phyloP scores from a whole-genome alignment of 2,329 filamentous ascomycete species.

The Colletotrichum tofieldiae region DNA sequence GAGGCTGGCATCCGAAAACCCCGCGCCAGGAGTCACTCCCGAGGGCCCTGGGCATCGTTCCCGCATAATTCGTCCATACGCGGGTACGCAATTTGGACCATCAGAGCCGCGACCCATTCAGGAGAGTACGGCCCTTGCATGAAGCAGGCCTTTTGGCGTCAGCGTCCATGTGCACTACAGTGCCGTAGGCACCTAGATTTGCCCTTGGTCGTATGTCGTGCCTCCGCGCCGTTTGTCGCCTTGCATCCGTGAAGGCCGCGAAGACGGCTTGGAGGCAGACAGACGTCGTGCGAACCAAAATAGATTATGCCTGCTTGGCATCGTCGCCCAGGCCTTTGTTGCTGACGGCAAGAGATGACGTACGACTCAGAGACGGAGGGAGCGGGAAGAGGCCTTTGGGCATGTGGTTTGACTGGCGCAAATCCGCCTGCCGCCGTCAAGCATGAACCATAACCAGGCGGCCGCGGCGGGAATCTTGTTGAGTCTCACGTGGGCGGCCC shows the following conservation, averaged over 20 bases:
- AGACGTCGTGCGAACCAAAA: slow-evolving; percentile 12
- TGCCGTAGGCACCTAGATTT: slow-evolving; percentile 18
- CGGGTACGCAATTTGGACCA: slow-evolving; percentile 39
- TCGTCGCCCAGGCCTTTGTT: slow-evolving; percentile 14
- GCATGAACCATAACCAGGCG: slow-evolving; percentile 32
- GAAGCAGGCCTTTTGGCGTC: slow-evolving; percentile 15
- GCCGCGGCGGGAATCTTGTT: slow-evolving; percentile 37
- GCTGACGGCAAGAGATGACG: slow-evolving; percentile 39
- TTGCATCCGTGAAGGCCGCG: slow-evolving; percentile 1
- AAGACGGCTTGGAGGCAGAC: not conserved
- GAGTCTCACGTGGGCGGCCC: slow-evolving; percentile 37
- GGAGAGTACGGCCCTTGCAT: slow-evolving; percentile 36
- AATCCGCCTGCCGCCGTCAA: slow-evolving; percentile 33
- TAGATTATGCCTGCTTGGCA: slow-evolving; percentile 42
- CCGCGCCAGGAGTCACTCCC: slow-evolving; percentile 15
- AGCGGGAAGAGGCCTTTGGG: slow-evolving; percentile 12
- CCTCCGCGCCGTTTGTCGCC: not conserved
- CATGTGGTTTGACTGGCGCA: slow-evolving; percentile 34
- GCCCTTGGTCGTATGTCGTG: slow-evolving; percentile 2
- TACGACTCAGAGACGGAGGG: slow-evolving; percentile 32
- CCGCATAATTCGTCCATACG: slow-evolving; percentile 32
- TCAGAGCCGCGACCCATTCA: slow-evolving; percentile 40
- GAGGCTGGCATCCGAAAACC: slow-evolving; percentile 21
- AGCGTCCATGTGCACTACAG: not conserved
- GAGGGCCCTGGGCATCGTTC: slow-evolving; percentile 30